Evolutionary conservation across 352 stramenopile species (phyloP).

Genomic region (Halophytophthora polymorphica): DNA sequence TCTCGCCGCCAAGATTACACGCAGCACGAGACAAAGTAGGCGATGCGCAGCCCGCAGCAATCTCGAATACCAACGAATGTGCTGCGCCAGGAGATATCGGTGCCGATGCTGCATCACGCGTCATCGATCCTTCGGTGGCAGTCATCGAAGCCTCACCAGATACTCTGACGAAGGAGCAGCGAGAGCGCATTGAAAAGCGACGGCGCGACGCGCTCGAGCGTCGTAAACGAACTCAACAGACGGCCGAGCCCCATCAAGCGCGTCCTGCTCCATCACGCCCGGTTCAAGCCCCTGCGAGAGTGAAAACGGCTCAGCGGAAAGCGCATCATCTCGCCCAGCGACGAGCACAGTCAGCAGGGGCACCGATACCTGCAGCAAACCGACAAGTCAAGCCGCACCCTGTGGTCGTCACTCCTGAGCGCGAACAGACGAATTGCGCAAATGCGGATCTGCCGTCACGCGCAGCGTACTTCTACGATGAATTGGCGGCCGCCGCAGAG

Average conservation of each 20-base stretch:
- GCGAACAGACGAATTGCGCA: constrained; percentile 1
- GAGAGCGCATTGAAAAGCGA: constrained; percentile 46
- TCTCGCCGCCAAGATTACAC: constrained; percentile 15
- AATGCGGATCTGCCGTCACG: constrained; percentile 5
- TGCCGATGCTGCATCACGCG: too few species aligned
- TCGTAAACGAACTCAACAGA: constrained; percentile 23
- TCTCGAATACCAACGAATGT: not conserved
- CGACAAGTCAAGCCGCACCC: constrained; percentile 1
- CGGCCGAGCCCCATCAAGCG: not conserved
- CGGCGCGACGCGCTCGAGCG: constrained; percentile 58
- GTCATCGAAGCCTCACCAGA: constrained; percentile 27
- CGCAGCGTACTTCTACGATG: constrained; percentile 30
- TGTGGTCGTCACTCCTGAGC: constrained; percentile 25
- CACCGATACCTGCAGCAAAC: not conserved
- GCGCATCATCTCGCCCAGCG: not conserved
- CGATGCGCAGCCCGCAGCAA: constrained; percentile 2
- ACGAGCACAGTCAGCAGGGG: not conserved
- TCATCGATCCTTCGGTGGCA: too few species aligned
- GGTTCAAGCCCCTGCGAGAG: constrained; percentile 1
- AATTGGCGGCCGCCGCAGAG: constrained; percentile 47
- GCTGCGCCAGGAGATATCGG: not conserved
- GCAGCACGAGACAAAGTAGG: not conserved
- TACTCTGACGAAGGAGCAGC: constrained; percentile 51
- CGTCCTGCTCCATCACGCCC: constrained; percentile 6
- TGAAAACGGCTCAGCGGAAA: not conserved